phyloP scores from a whole-genome alignment of 2,329 filamentous ascomycete species.

The Ascochyta pisi region DNA sequence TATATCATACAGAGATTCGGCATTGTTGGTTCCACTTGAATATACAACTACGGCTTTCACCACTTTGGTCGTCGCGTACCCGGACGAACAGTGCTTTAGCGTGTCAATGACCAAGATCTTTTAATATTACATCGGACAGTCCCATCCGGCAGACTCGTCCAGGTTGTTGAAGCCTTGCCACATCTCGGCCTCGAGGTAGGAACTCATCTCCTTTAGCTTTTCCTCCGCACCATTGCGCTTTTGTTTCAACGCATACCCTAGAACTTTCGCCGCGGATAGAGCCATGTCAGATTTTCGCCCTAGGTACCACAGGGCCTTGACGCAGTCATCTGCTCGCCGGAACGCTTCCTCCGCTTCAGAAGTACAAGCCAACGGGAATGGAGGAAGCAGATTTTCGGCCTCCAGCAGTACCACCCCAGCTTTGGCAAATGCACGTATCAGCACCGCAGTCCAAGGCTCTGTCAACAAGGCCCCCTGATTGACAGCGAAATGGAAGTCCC shows the following conservation, averaged over 20 bases:
- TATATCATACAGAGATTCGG: neutral
- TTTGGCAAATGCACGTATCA: slow-evolving; percentile 61
- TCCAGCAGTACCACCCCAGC: slow-evolving; percentile 54
- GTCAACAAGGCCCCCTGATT: slow-evolving; percentile 64
- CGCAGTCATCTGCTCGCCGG: slow-evolving; percentile 56
- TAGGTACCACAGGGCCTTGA: slow-evolving; percentile 62
- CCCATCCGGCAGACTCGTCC: slow-evolving; percentile 25
- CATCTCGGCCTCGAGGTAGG: slow-evolving; percentile 33
- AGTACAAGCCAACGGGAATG: neutral
- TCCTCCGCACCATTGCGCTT: slow-evolving; percentile 32
- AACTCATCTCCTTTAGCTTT: slow-evolving; percentile 32
- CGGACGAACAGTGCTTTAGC: neutral
- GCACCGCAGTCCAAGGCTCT: slow-evolving; percentile 65
- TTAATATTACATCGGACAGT: slow-evolving; percentile 21
- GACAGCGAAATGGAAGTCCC: slow-evolving; percentile 61
- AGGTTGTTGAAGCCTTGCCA: slow-evolving; percentile 37
- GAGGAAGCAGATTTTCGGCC: slow-evolving; percentile 30
- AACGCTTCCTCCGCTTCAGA: slow-evolving; percentile 37
- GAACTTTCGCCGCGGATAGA: slow-evolving; percentile 48
- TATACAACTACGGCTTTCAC: too few relatives aligned
- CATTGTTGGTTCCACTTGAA: neutral
- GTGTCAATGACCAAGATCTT: neutral
- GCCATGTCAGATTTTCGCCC: slow-evolving; percentile 64
- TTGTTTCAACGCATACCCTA: slow-evolving; percentile 46
- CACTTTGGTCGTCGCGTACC: neutral